phyloP scores from a whole-genome alignment of 768 basidiomycete genomes.

The Naganishia onofrii region DNA sequence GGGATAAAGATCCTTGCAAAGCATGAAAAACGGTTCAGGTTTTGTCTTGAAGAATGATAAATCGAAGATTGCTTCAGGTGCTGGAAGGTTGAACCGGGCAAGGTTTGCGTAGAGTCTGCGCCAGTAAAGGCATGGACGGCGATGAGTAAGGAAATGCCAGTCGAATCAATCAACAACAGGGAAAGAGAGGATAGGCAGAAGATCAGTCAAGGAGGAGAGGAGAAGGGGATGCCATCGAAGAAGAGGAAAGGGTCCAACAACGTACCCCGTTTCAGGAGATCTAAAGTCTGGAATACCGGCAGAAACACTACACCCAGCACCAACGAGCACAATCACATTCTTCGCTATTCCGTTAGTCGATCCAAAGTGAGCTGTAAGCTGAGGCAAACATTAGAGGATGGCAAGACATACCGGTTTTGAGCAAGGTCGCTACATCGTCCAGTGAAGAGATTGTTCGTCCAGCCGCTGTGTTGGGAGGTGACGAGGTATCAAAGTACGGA shows the following conservation, averaged over 20 bases:
- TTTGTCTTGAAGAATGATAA: constrained; percentile 77
- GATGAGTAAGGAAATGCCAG: too few relatives aligned
- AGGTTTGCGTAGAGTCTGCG: constrained; percentile 63
- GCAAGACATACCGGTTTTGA: constrained; percentile 36
- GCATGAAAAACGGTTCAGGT: constrained; percentile 72
- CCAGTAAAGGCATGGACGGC: too few relatives aligned
- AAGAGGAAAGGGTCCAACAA: too few relatives aligned
- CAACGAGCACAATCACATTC: constrained; percentile 49
- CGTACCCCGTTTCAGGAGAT: constrained; percentile 43
- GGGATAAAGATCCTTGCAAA: constrained; percentile 90
- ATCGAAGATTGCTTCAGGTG: constrained; percentile 94
- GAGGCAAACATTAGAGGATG: background rate
- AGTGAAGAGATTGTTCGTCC: constrained; percentile 9
- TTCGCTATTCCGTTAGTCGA: constrained; percentile 39
- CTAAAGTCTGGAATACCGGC: constrained; percentile 76
- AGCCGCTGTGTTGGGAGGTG: background rate
- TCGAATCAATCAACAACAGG: constrained; percentile 53
- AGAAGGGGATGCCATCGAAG: too few relatives aligned
- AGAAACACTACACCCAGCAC: constrained; percentile 49
- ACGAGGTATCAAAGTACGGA: constrained; percentile 6
- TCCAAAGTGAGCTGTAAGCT: too few relatives aligned
- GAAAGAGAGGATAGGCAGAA: too few relatives aligned
- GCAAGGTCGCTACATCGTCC: constrained; percentile 34
- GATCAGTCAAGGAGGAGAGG: too few relatives aligned
- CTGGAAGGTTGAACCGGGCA: constrained; percentile 58